These are phyloP conservation scores for Martensiomyces pterosporus DNA, from an alignment of 192 early-diverging fungal species.

Conservation along the genomic window DNA sequence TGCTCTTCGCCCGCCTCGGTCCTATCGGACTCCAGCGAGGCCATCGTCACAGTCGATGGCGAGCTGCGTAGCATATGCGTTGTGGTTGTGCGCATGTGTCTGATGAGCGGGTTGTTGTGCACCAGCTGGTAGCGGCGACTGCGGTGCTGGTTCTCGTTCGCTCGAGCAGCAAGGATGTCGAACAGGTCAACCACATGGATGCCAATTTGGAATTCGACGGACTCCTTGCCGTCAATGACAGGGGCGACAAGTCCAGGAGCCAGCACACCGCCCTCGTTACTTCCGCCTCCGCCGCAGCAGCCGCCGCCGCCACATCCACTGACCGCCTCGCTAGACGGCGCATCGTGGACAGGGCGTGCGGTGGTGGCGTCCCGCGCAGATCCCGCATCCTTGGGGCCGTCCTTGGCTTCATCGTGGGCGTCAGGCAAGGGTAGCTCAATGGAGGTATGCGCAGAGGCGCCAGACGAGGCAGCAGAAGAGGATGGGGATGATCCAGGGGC, in stretches of 20 bases:
- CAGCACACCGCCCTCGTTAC: conserved; percentile 10
- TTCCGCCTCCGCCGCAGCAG: conserved; percentile 1
- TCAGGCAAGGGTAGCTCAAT: no score
- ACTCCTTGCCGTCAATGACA: conserved; percentile 58
- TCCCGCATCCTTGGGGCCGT: no score
- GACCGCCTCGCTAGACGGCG: no score
- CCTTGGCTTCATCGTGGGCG: no score
- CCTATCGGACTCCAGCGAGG: conserved; percentile 13
- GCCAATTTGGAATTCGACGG: conserved; percentile 63
- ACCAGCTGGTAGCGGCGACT: conserved; percentile 40
- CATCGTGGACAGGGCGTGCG: no score
- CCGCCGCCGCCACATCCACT: no score
- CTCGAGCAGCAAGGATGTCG: conserved; percentile 55
- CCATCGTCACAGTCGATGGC: conserved; percentile 31
- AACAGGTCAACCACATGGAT: conserved; percentile 77
- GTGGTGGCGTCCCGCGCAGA: no score
- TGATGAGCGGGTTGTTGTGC: conserved; percentile 34
- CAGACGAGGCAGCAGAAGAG: not conserved
- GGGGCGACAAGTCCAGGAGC: conserved; percentile 10
- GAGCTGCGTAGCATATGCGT: conserved; percentile 40
- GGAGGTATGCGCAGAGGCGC: no score
- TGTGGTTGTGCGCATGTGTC: conserved; percentile 40
- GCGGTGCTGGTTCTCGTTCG: conserved; percentile 5
- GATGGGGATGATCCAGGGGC: not conserved
- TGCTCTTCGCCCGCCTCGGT: conserved; percentile 53